Evolutionary conservation across 116 monocot species (phyloP), one percentile per base, ranked within the genome.

Genomic region (Dioscorea cayenensis): DNA sequence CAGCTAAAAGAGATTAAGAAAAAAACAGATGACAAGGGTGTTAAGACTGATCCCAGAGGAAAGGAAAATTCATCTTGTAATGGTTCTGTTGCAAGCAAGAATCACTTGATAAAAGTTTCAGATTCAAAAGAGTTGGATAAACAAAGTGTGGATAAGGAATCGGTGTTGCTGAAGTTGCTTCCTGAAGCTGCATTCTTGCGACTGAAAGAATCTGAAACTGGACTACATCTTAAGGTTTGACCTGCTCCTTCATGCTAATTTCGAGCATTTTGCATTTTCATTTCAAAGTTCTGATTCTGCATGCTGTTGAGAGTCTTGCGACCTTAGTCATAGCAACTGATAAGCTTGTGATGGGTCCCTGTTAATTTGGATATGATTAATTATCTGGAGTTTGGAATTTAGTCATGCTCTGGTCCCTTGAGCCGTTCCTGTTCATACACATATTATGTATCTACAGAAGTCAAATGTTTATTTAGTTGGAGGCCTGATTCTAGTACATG

Each of bases 1-100:
- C 89, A 79, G 52, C 71, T 97, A 65, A 97, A 90, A 77, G 88
- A 88, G 49, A 97, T 92, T 10, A 97, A 86, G 74, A 97, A 97
- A 77, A 94, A 94, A 75, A 43, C 51, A 63, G 90, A 87, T 68
- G 87, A 80, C 17, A 85, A 81, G 77, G 52, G 36, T 58, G 79
- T 66, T 28, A 87, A 80, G 32, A 63, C 35, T 66, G 76, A 82
- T 64, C 17, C 49, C 11, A 29, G 36, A 7, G 38, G n/a, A 25
- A 86, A 85, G 65, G 83, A 85, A 55, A 77, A 70, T 52, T 60
- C 75, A 60, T 21, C 25, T 18, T 51, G 66, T 63, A 72, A 23
- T 72, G 86, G 66, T 7, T 48, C 18, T 28, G 75, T 75, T 38
- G 28, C 17, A 35, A 61, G 27, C 52, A 78, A 74, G 21, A 48